Base-by-base conservation (phyloP, 805 yeast genomes). In the Saccharomycopsis schoenii region DNA sequence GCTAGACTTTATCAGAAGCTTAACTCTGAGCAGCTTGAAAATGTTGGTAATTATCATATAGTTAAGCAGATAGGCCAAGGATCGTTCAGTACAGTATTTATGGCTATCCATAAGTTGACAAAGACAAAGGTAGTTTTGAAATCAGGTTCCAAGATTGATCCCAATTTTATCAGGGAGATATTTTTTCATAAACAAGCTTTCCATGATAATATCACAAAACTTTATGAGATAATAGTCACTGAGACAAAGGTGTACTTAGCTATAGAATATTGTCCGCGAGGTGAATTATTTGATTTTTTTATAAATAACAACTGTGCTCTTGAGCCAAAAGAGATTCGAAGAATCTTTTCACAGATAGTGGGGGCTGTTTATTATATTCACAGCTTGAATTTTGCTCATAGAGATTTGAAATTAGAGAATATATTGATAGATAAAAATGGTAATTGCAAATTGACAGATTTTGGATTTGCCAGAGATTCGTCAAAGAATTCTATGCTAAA, bases 391-490 rank as follows among this genome's bases (percentile, higher is more conserved):
- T 82, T 93, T 66, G 84, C 90, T 14, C 97, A 91, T 71, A 77
- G 97, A 61, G 97, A 91, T 69, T 75, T 91, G 68, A 86, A 86
- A 69, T 75, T 92, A 57, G 97, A 91, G 70, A 91, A 91, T 70
- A 83, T 88, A 11, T 71, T 88, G 50, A 72, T 77, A 69, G 87
- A 82, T 68, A 78, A 78, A 65, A 77, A 79, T 61, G 74, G 82
- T 25, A 77, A 83, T 56, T 83, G 89, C 21, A 91, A 91, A 70
- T 74, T 93, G 58, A 85, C 96, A 5, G 99, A 93, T 74, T 92
- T 93, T 73, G 99, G 99, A 0, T 93, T 93, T 71, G 89, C 97
- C 0, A 77, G 98, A 64, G 97, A 89, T 67, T 83, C 80, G 62
- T 78, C 77, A 39, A 75, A 79, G 0, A 77, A 86, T 57, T 73